phyloP scores from a whole-genome alignment of 352 stramenopile genomes.

The Blastocystis sp. region DNA sequence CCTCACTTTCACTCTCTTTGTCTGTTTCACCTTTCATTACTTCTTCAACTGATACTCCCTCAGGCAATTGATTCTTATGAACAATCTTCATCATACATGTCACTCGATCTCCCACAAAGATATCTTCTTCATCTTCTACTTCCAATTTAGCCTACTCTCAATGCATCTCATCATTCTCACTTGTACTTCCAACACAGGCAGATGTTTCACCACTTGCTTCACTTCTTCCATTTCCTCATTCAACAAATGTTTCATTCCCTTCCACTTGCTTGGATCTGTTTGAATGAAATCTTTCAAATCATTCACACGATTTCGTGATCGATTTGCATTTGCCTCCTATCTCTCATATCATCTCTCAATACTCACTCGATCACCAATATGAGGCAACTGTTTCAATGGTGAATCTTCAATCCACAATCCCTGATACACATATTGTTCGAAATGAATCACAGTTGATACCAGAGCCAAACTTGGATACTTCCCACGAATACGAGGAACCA shows the following conservation, averaged over 20 bases:
- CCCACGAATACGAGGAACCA: not conserved
- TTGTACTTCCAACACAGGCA: not conserved
- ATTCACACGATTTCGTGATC: slow-evolving; percentile 76
- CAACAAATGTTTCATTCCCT: slow-evolving; percentile 10
- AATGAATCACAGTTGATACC: slow-evolving; percentile 71
- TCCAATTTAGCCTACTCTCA: slow-evolving; percentile 13
- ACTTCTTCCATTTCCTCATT: slow-evolving; percentile 25
- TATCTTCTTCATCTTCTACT: slow-evolving; percentile 78
- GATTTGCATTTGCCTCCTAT: slow-evolving; percentile 75
- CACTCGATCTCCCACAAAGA: slow-evolving; percentile 80
- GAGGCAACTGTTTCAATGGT: slow-evolving; percentile 76
- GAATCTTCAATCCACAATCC: slow-evolving; percentile 79
- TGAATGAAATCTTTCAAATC: slow-evolving; percentile 72
- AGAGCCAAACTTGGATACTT: not conserved
- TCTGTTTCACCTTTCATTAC: not conserved
- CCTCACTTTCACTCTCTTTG: not conserved
- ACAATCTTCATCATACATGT: slow-evolving; percentile 80
- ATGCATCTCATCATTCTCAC: not conserved
- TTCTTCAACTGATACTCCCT: not conserved
- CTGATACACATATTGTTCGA: slow-evolving; percentile 79
- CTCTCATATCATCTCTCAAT: slow-evolving; percentile 74
- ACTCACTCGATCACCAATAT: slow-evolving; percentile 68
- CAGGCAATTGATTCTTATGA: slow-evolving; percentile 71
- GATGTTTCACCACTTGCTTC: not conserved
- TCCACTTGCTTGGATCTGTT: not conserved